A percentile compares a stretch with the other conserved stretches of the same genome.
These are phyloP conservation scores for Aspergillus costaricaensis DNA, from an alignment of 2,329 filamentous ascomycete genomes.

Conservation along the genomic window DNA sequence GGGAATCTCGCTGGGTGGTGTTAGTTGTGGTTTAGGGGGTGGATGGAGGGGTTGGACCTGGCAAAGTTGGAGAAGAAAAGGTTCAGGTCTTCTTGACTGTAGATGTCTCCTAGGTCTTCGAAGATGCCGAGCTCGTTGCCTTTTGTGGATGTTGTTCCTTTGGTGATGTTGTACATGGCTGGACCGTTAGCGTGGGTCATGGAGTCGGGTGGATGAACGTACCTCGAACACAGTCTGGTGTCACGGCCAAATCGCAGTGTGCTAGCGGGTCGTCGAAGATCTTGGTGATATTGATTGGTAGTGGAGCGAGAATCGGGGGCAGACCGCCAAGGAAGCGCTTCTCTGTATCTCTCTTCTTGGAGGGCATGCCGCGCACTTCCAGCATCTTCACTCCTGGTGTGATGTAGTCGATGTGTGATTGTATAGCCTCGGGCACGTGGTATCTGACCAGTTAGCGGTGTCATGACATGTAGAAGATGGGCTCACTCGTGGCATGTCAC, in stretches of 20 bases:
- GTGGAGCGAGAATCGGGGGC: slow-evolving; percentile 29
- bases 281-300: slow-evolving; percentile 15
- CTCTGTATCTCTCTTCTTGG: slow-evolving; percentile 16
- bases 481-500: slow-evolving; percentile 42
- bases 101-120: slow-evolving; percentile 49
- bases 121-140: slow-evolving; percentile 52
- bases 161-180: slow-evolving; percentile 49
- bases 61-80: slow-evolving; percentile 43
- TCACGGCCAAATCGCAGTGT: slow-evolving; percentile 38
- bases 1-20: slow-evolving; percentile 34
- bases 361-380: slow-evolving; percentile 26
- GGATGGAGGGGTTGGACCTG: slow-evolving; percentile 20
- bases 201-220: slow-evolving; percentile 10
- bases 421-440: slow-evolving; percentile 52
- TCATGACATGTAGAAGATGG: too few relatives aligned
- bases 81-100: slow-evolving; percentile 48
- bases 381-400: slow-evolving; percentile 48
- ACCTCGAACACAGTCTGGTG: slow-evolving; percentile 45
- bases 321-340: slow-evolving; percentile 28
- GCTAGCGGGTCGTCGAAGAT: slow-evolving; percentile 22
- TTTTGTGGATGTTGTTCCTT: slow-evolving; percentile 39
- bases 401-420: slow-evolving; percentile 57
- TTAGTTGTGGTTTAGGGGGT: slow-evolving; percentile 17
- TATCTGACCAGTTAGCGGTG: slow-evolving; percentile 34
- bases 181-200: slow-evolving; percentile 11